These are phyloP conservation scores for Epicoccum sorghinum DNA, from an alignment of 2,329 filamentous ascomycete species.

Conservation along the genomic window DNA sequence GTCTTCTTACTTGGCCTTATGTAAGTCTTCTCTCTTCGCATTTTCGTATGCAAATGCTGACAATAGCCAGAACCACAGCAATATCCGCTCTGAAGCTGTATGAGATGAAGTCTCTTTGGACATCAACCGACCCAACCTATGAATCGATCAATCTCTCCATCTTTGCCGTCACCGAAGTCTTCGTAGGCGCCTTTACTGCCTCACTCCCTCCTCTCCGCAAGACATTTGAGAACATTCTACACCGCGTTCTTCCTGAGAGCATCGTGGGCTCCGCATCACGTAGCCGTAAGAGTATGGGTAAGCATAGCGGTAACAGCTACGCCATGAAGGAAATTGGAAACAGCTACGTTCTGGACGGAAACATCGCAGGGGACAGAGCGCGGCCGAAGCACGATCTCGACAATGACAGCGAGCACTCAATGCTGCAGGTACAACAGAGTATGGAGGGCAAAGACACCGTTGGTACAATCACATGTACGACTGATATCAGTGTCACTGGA, in stretches of 20 bases:
- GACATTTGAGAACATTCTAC: slow-evolving; percentile 30
- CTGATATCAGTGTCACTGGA: slow-evolving; percentile 8
- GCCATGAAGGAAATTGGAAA: slow-evolving; percentile 20
- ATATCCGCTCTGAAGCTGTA: slow-evolving; percentile 36
- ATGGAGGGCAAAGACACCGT: slow-evolving; percentile 2
- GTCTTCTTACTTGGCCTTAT: slow-evolving; percentile 36
- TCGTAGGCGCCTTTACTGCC: slow-evolving; percentile 35
- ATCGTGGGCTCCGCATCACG: slow-evolving; percentile 18
- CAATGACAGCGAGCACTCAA: slow-evolving; percentile 11
- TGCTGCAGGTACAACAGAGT: slow-evolving; percentile 3
- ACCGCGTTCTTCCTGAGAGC: slow-evolving; percentile 27
- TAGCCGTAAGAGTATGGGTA: slow-evolving; percentile 8
- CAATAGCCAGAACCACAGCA: slow-evolving; percentile 24
- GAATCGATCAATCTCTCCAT: slow-evolving; percentile 32
- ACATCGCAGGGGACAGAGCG: background rate
- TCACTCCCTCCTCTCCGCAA: slow-evolving; percentile 35
- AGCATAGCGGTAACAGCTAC: slow-evolving; percentile 24
- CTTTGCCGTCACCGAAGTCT: slow-evolving; percentile 33
- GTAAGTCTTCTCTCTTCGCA: slow-evolving; percentile 15
- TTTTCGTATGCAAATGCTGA: background rate
- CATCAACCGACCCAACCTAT: slow-evolving; percentile 30
- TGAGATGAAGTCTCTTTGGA: slow-evolving; percentile 30
- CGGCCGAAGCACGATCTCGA: slow-evolving; percentile 12
- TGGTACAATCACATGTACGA: slow-evolving; percentile 8
- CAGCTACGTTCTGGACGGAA: slow-evolving; percentile 13